phyloP scores from a whole-genome alignment of 495 filamentous ascomycete species.

The Tuber brumale region DNA sequence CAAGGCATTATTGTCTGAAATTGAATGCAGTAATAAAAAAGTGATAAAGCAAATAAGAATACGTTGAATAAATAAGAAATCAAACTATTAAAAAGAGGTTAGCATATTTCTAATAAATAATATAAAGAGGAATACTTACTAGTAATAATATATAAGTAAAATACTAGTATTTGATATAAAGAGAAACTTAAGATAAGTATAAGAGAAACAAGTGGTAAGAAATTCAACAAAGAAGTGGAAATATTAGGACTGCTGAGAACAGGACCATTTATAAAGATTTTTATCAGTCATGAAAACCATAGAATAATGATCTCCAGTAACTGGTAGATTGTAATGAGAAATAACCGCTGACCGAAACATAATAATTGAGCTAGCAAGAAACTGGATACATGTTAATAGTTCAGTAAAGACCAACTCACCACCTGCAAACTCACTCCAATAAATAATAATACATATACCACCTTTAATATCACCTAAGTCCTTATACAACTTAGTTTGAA shows the following conservation, averaged over 20 bases:
- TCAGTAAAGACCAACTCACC: background rate
- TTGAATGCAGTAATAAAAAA: too few relatives aligned
- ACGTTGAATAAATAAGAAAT: too few relatives aligned
- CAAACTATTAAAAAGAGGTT: too few relatives aligned
- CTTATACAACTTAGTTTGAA: background rate
- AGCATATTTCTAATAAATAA: too few relatives aligned
- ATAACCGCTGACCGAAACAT: background rate
- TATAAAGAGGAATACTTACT: too few relatives aligned
- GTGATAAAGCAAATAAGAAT: too few relatives aligned
- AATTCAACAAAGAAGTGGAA: too few relatives aligned
- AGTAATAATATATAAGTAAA: too few relatives aligned
- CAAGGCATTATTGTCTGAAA: background rate
- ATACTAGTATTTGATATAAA: too few relatives aligned
- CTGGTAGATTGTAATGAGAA: background rate
- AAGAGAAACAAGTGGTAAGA: too few relatives aligned
- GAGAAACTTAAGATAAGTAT: too few relatives aligned
- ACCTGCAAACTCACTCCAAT: background rate
- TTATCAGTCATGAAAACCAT: background rate
- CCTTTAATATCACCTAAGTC: conserved; percentile 6
- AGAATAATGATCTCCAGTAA: background rate
- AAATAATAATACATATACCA: background rate
- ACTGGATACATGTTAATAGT: background rate
- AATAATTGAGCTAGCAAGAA: conserved; percentile 5
- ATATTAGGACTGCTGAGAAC: background rate
- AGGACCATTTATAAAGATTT: background rate